Percentiles rank a stretch among this genome's conserved stretches.
These are phyloP conservation scores for Boletus insuetus DNA, from an alignment of 768 basidiomycete species.

Conservation along the genomic window DNA sequence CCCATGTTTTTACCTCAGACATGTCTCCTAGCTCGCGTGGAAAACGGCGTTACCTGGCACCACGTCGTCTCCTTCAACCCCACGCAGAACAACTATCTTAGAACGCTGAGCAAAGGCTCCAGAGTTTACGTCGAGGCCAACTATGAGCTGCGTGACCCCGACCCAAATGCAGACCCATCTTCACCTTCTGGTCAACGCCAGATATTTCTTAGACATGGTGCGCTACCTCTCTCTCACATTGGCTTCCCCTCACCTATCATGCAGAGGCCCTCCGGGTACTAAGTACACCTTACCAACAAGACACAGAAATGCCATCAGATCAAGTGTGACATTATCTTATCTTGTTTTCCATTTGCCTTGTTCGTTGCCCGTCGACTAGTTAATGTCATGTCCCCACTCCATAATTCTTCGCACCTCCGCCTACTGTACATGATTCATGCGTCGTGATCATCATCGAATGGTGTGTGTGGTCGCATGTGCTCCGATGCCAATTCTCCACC, in stretches of 20 bases:
- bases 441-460: conserved; percentile 40
- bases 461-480: conserved; percentile 36
- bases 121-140: conserved; percentile 80
- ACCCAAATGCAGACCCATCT: conserved; percentile 58
- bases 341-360: not conserved
- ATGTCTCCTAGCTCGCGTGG: conserved; percentile 45
- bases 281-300: conserved; percentile 28
- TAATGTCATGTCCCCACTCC: not conserved
- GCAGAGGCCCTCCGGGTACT: conserved; percentile 57
- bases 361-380: not conserved
- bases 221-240: conserved; percentile 9
- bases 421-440: conserved; percentile 26
- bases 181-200: conserved; percentile 75
- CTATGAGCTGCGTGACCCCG: conserved; percentile 74
- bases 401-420: not conserved
- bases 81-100: conserved; percentile 58
- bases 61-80: conserved; percentile 71
- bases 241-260: conserved; percentile 5
- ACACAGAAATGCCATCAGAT: conserved; percentile 18
- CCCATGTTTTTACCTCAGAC: not conserved
- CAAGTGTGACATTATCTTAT: conserved; percentile 12
- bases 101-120: conserved; percentile 62
- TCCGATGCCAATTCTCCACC: conserved; percentile 35
- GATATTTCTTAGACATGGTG: conserved; percentile 80
- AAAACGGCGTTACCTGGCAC: conserved; percentile 68